A percentile compares a stretch with the other conserved stretches of the same genome.
These are phyloP conservation scores for Nemania sp. DNA, from an alignment of 2,329 filamentous ascomycete genomes.

Conservation along the genomic window DNA sequence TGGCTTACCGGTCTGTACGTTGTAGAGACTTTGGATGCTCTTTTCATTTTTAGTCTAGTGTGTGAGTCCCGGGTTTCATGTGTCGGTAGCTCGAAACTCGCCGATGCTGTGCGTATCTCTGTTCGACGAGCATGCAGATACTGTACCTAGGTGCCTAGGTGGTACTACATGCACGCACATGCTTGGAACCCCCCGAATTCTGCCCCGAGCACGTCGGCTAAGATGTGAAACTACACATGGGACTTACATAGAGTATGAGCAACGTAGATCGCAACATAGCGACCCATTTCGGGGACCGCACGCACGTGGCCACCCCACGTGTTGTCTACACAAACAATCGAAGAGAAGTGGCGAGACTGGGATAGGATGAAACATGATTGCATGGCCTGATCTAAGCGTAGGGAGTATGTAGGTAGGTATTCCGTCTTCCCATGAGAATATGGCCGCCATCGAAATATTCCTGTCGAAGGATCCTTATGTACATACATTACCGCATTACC, in stretches of 20 bases:
- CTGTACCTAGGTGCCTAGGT: too few species aligned
- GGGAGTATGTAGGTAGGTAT: background rate
- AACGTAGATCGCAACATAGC: conserved; percentile 20
- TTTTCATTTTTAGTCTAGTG: background rate
- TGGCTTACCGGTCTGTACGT: too few species aligned
- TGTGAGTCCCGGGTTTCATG: background rate
- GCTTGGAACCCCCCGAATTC: background rate
- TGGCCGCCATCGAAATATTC: background rate
- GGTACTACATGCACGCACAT: background rate
- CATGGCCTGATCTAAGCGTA: background rate
- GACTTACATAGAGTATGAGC: conserved; percentile 12
- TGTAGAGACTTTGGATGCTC: too few species aligned
- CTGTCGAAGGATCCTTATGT: conserved; percentile 1
- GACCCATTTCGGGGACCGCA: conserved; percentile 19
- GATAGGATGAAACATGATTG: conserved; percentile 1
- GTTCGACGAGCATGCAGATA: background rate
- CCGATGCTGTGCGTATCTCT: background rate
- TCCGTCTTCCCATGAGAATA: background rate
- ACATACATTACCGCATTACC: too few species aligned
- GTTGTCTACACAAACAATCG: conserved; percentile 10
- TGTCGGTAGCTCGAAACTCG: background rate
- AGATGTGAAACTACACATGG: conserved; percentile 26
- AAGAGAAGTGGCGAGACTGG: background rate
- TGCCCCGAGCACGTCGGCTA: background rate
- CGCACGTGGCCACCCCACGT: conserved; percentile 30